These are phyloP conservation scores for Castanea sativa DNA, from an alignment of 306 rosid species.

Conservation along the genomic window DNA sequence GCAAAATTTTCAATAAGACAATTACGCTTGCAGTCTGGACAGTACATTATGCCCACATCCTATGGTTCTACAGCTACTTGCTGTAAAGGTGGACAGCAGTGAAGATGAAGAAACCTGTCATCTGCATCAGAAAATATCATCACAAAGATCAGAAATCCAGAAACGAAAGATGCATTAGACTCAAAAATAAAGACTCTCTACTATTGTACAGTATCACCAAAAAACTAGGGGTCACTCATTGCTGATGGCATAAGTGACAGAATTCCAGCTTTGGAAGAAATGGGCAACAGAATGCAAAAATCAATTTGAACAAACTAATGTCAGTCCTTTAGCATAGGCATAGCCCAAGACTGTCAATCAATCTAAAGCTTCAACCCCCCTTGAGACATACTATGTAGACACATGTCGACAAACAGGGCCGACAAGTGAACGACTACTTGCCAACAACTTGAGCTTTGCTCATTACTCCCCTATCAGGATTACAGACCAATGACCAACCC, in stretches of 20 bases:
- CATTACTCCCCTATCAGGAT: background rate
- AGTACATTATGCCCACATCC: constrained; percentile 13
- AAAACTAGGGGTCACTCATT: too few relatives aligned
- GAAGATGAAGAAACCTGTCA: constrained; percentile 87
- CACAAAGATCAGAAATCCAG: constrained; percentile 6
- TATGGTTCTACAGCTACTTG: constrained; percentile 55
- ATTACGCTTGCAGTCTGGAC: constrained; percentile 18
- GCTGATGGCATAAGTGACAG: too few relatives aligned
- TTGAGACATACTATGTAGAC: too few relatives aligned
- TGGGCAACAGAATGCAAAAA: background rate
- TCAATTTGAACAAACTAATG: background rate
- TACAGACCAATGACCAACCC: background rate
- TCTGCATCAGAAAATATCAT: constrained; percentile 57
- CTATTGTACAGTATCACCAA: background rate
- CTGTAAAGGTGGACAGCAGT: constrained; percentile 73
- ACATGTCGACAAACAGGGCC: too few relatives aligned
- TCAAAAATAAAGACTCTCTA: background rate
- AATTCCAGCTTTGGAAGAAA: background rate
- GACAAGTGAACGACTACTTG: background rate
- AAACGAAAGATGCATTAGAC: background rate
- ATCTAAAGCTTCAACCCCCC: too few relatives aligned
- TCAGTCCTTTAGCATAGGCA: background rate
- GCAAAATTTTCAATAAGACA: constrained; percentile 50
- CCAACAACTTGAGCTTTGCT: background rate
- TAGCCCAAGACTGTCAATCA: too few relatives aligned